Base-by-base conservation (phyloP, 306 rosid species). In the Oemleria cerasiformis region DNA sequence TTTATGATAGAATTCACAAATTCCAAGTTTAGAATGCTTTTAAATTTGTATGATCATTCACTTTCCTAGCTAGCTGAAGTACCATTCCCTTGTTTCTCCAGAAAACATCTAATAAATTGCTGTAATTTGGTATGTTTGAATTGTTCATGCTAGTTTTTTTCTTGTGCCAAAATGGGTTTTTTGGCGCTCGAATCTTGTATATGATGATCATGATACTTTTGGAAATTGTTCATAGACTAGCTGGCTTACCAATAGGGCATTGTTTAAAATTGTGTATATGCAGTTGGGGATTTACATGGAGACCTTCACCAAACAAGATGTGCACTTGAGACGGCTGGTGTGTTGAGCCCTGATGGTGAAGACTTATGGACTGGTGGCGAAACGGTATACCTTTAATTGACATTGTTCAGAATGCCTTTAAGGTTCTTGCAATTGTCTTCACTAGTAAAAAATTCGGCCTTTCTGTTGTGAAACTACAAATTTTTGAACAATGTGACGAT, bases 231-330 rank as follows among this genome's bases (percentile, higher is more conserved):
- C 14, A 45, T 45, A 15, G 1, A 5, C 5, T 59, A 7, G 42
- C 4, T 30, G 45, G 65, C 23, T 38, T 17, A 61, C 45, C 65
- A 38, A 16, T 61, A 0, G 36, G 0, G 20, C 69, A 30, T n/a
- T 44, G 12, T 13, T 45, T 11, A 30, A 30, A 0, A 45, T 76
- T 76, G 65, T 43, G 5, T 75, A 34, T 78, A 13, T 47, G 62
- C 51, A 94, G 97, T 94, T 82, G 97, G 99, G 66, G 97, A 94
- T 85, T 82, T 94, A 73, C 99, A 94, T 86, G 97, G 99, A 59
- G 99, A 94, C 79, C 91, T 94, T 68, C 79, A 79, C 63, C 88
- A 91, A 78, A 81, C 97, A 68, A 86, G 95, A 80, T 81, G 65
- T 75, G 97, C 99, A 43, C 96, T 94, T 63, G 83, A 91, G 89